Evolutionary conservation across 2,329 filamentous ascomycete genomes (phyloP), one percentile per base, ranked within the genome.

Genomic region (Colletotrichum sp.): DNA sequence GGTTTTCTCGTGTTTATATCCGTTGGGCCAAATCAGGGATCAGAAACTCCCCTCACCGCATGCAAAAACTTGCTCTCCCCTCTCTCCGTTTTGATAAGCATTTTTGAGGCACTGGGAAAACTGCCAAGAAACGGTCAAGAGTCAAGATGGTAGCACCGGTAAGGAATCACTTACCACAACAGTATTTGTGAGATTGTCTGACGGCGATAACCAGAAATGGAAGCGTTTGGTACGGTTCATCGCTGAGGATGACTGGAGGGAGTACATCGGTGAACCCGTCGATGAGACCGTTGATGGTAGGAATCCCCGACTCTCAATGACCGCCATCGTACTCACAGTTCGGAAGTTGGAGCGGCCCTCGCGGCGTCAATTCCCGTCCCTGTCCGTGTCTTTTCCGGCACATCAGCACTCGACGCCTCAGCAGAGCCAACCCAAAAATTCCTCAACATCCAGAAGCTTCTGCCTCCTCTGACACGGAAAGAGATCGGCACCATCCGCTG

Each of bases 401-500:
- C 32, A 6, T 81, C 80, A 15, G 79, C 79, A 3, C 70, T 81
- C 15, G 82, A 81, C 6, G 81, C 84, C 75, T 75, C 70, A 12
- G 72, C 83, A 68, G 68, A 72, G 32, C 79, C 79, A 59, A 81
- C 80, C 7, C 76, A 78, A 7, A 77, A 78, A 26, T 87, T 89
- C 24, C 70, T 79, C 8, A 75, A 62, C 12, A 75, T 80, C 28
- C 72, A 77, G 30, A 79, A 75, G 30, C 68, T 77, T 2, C 30
- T 77, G 1, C 72, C 75, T n/a, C 89, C 90, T 9, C 78, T 91
- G 26, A 80, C 87, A 2, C 82, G 84, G 70, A 80, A 80, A 24
- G 89, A 91, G 78, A 87, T 90, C 66, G 90, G 90, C 28, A 89
- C 90, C 1, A 90, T 93, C 68, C 82, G 88, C 59, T 90, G 89